Evolutionary conservation across 202 grass and related monocot species (phyloP), one percentile per base, ranked within the genome.

Genomic region (Schoenoplectus triqueter): DNA sequence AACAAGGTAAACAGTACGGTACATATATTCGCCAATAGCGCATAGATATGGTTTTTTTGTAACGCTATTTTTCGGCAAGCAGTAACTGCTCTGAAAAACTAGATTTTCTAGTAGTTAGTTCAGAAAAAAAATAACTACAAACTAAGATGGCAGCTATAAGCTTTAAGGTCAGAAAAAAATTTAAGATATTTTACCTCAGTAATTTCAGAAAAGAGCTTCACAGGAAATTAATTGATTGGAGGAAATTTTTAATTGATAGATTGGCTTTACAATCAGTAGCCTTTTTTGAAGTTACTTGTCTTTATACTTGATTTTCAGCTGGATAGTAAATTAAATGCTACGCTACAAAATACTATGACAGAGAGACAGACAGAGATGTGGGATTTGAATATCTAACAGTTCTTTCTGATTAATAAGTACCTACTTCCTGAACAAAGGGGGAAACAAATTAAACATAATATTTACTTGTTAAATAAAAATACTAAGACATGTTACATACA

Each of bases 381-480:
- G 18, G 51, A 7, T 55, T 59, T 57, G 69, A 14, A 56, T 6
- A 55, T 51, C 10, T 73, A 10, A 54, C 17, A 49, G 14, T 39
- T 9, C 3, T 74, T 11, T 41, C 51, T 77, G 13, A 56, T 56
- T 7, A 31, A 15, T n/a, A 41, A 57, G 51, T 31, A 1, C 74
- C 22, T 2, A 78, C 52, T 78, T 78, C 74, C 50, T 76, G 72
- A 55, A 55, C 72, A 76, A 78, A 59, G 31, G 52, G 73, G 22
- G 52, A 42, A n/a, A 52, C 51, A 78, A 57, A 78, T 3, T 76
- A 6, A 60, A 78, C 57, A 11, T n/a, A 57, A 40, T 5, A 7
- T 77, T 31, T 77, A 21, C 19, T 73, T 73, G 19, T 20, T 20
- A 50, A 50, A 73, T 50, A 50, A 69, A 73, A 42, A 59, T 40